Conservation (phyloP, 140 eudicot species). For the Anethum foeniculum region DNA sequence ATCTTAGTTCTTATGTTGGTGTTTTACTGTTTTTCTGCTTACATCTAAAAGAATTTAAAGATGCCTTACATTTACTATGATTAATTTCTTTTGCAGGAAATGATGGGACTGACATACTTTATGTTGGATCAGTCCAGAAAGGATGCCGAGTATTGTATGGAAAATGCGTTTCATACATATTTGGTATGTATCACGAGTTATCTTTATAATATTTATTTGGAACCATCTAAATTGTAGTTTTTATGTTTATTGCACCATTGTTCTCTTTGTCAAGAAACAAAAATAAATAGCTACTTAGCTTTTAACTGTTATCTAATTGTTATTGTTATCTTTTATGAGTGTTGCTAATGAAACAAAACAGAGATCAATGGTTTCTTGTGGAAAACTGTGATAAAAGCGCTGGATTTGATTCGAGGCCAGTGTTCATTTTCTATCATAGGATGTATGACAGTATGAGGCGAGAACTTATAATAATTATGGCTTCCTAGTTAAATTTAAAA, state of each 20-base stretch:
- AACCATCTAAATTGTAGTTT: not conserved
- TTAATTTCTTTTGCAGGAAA: conserved; percentile 51
- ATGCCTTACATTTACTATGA: not conserved
- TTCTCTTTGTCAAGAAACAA: not conserved
- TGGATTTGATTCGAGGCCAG: not conserved
- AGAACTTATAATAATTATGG: not conserved
- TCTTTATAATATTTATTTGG: not conserved
- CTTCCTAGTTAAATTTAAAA: not conserved
- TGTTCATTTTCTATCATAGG: not conserved
- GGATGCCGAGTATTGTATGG: conserved; percentile 96
- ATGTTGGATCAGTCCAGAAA: conserved; percentile 91
- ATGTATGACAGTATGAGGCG: not conserved
- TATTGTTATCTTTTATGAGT: not conserved
- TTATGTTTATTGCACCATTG: not conserved
- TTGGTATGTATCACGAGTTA: conserved; percentile 36
- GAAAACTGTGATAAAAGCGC: not conserved
- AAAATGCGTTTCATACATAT: conserved; percentile 78
- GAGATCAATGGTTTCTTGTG: not conserved
- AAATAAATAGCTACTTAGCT: not conserved
- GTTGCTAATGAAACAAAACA: not conserved
- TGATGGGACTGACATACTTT: conserved; percentile 91
- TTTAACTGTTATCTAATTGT: not conserved
- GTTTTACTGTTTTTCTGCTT: not conserved
- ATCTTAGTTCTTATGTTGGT: not conserved
- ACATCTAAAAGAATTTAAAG: not conserved